phyloP scores from a whole-genome alignment of 2,329 filamentous ascomycete species.

The Cladophialophora bantiana region DNA sequence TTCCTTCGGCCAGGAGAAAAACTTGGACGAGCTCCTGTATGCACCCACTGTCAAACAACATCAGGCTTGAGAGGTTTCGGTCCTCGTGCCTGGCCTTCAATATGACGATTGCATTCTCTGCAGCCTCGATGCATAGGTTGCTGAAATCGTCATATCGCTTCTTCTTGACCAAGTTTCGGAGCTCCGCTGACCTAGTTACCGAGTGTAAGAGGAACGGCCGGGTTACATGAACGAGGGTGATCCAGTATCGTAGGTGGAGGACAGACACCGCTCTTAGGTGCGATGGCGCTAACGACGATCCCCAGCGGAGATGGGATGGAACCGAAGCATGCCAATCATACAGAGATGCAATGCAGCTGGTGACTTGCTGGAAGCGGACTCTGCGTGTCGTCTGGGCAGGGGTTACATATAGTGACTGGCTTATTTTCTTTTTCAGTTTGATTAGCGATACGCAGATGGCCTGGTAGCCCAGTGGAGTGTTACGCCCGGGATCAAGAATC shows the following conservation, averaged over 20 bases:
- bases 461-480: not conserved
- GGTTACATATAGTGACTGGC: not conserved
- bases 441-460: not conserved
- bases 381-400: not conserved
- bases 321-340: not conserved
- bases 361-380: not conserved
- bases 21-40: not conserved
- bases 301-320: not conserved
- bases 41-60: not conserved
- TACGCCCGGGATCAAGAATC: not conserved
- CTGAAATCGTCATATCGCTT: not conserved
- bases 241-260: not conserved
- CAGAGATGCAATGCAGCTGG: not conserved
- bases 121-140: not conserved
- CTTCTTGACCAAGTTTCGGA: not conserved
- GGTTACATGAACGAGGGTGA: not conserved
- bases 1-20: not conserved
- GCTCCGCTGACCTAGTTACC: not conserved
- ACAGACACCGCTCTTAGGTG: not conserved
- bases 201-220: not conserved
- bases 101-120: not conserved
- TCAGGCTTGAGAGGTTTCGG: not conserved
- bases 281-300: not conserved
- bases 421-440: not conserved
- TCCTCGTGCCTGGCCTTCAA: not conserved